These are phyloP conservation scores for Penicillium sp. DNA, from an alignment of 2,329 filamentous ascomycete species.

Conservation along the genomic window DNA sequence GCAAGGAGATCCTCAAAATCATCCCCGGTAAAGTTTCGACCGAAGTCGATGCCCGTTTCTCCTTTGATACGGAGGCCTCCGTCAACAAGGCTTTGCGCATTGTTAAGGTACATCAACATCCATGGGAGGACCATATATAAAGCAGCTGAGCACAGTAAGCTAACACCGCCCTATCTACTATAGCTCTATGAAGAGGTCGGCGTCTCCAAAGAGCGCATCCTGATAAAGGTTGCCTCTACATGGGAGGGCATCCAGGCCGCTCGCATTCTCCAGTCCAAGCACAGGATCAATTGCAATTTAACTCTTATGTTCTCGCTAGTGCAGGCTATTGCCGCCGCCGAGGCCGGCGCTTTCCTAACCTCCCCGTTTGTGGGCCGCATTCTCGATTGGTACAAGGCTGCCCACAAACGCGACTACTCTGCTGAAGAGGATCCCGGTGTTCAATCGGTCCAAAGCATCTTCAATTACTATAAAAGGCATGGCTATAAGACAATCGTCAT, in stretches of 20 bases:
- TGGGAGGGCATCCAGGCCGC: constrained; percentile 99
- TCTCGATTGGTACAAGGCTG: constrained; percentile 98
- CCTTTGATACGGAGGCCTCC: constrained; percentile 85
- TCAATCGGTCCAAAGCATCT: constrained; percentile 84
- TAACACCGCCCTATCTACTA: constrained; percentile 14
- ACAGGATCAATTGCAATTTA: constrained; percentile 96
- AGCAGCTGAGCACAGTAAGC: background rate
- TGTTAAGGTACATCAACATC: constrained; percentile 61
- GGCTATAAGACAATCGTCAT: constrained; percentile 99
- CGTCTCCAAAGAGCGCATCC: constrained; percentile 82
- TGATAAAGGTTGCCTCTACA: constrained; percentile 98
- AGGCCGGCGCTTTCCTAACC: constrained; percentile 94
- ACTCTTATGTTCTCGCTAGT: constrained; percentile 95
- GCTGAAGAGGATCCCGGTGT: constrained; percentile 92
- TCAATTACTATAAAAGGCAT: constrained; percentile 99
- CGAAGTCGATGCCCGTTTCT: constrained; percentile 92
- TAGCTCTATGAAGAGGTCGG: constrained; percentile 91
- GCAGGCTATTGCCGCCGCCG: constrained; percentile 91
- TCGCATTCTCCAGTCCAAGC: constrained; percentile 88
- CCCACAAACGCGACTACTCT: constrained; percentile 84
- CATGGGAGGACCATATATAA: too few species aligned
- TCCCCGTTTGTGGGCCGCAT: constrained; percentile 98
- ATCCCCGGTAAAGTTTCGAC: constrained; percentile 98
- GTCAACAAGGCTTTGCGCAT: constrained; percentile 94
- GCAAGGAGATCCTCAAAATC: constrained; percentile 92